phyloP scores from a whole-genome alignment of 768 basidiomycete species.

The Lentinula raphanica region DNA sequence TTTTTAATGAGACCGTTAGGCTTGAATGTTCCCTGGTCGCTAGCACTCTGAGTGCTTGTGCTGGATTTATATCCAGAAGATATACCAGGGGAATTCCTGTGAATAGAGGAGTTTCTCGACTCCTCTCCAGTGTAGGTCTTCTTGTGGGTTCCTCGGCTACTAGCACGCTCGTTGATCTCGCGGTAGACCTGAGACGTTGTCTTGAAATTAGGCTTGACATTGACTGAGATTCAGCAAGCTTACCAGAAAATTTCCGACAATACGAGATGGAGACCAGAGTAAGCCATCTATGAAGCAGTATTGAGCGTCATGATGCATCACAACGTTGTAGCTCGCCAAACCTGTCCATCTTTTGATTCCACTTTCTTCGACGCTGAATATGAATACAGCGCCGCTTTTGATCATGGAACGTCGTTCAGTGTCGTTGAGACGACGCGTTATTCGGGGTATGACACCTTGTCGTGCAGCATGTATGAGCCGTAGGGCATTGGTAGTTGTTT shows the following conservation, averaged over 20 bases:
- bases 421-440: constrained; percentile 81
- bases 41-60: constrained; percentile 26
- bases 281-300: constrained; percentile 44
- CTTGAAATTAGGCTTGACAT: background rate
- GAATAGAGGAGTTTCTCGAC: constrained; percentile 30
- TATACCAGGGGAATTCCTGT: constrained; percentile 38
- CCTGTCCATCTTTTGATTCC: constrained; percentile 89
- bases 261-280: constrained; percentile 80
- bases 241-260: constrained; percentile 81
- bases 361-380: constrained; percentile 85
- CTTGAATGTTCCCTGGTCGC: constrained; percentile 59
- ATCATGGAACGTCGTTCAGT: constrained; percentile 67
- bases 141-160: constrained; percentile 47
- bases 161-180: constrained; percentile 67
- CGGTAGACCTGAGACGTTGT: constrained; percentile 60
- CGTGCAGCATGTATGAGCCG: constrained; percentile 80
- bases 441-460: constrained; percentile 72
- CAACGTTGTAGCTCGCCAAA: constrained; percentile 15
- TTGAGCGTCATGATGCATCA: constrained; percentile 13
- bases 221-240: constrained; percentile 15
- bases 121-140: constrained; percentile 50
- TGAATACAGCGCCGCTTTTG: constrained; percentile 69
- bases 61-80: constrained; percentile 25
- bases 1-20: constrained; percentile 78
- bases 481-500: constrained; percentile 76